phyloP scores from a whole-genome alignment of 2,329 filamentous ascomycete species.

The Raffaelea arxii region DNA sequence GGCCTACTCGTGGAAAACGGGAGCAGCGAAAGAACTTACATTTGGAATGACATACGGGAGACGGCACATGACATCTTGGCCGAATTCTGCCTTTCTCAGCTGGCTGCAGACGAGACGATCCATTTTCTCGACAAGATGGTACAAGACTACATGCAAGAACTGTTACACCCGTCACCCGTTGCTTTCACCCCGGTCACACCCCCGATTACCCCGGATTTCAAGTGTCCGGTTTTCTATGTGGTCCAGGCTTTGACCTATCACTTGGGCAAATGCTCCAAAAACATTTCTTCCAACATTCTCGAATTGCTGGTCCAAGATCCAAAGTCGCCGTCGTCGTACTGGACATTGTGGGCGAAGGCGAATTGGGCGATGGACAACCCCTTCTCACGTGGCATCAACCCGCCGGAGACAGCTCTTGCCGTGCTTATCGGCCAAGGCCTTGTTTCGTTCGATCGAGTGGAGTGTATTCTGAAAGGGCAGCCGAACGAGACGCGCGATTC shows the following conservation, averaged over 20 bases:
- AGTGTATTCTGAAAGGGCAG: too few relatives aligned
- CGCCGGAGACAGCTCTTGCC: background rate
- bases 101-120: background rate
- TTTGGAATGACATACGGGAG: background rate
- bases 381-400: background rate
- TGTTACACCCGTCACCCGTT: background rate
- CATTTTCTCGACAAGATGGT: background rate
- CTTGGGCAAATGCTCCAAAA: background rate
- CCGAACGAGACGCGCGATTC: background rate
- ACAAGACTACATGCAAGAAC: background rate
- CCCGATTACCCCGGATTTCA: background rate
- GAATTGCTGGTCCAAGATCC: background rate
- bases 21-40: background rate
- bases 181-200: background rate
- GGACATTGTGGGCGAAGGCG: background rate
- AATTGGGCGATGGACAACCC: background rate
- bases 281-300: background rate
- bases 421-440: background rate
- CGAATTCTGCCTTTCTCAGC: background rate
- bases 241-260: background rate
- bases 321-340: background rate
- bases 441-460: background rate
- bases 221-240: background rate
- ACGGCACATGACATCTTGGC: background rate
- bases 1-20: background rate